Percentiles rank a stretch among this genome's conserved stretches.
phyloP scores from a whole-genome alignment of 2,329 filamentous ascomycete species.

The Colletotrichum sidae region DNA sequence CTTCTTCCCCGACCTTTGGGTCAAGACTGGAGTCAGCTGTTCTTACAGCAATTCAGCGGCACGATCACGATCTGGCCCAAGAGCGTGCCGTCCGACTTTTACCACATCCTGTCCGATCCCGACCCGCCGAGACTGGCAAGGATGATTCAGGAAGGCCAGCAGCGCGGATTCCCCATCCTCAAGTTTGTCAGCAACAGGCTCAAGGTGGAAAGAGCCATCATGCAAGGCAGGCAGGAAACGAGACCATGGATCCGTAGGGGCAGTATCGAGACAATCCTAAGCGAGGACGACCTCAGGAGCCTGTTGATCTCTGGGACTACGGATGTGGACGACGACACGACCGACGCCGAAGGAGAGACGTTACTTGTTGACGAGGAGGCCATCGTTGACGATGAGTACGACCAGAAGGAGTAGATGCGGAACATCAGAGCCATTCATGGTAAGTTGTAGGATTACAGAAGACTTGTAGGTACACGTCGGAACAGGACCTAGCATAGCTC shows the following conservation, averaged over 20 bases:
- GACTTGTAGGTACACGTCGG: neutral
- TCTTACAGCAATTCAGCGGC: slow-evolving; percentile 93
- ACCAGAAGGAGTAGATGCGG: slow-evolving; percentile 1
- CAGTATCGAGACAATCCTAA: slow-evolving; percentile 70
- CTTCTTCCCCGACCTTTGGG: slow-evolving; percentile 89
- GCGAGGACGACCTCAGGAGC: slow-evolving; percentile 68
- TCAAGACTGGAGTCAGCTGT: slow-evolving; percentile 97
- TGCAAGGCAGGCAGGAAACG: slow-evolving; percentile 67
- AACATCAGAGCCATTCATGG: slow-evolving; percentile 1
- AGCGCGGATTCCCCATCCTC: slow-evolving; percentile 89
- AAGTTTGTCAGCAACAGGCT: slow-evolving; percentile 91
- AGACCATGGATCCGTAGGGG: slow-evolving; percentile 59
- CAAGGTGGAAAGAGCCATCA: slow-evolving; percentile 80
- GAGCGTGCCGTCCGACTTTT: slow-evolving; percentile 81
- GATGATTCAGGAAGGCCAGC: slow-evolving; percentile 92
- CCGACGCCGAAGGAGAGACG: slow-evolving; percentile 43
- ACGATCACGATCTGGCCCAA: slow-evolving; percentile 98
- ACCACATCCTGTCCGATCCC: slow-evolving; percentile 87
- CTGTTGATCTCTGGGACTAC: slow-evolving; percentile 50
- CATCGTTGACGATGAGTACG: slow-evolving; percentile 29
- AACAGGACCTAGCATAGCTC: neutral
- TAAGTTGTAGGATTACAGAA: neutral
- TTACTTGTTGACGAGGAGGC: slow-evolving; percentile 44
- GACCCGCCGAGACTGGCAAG: slow-evolving; percentile 78
- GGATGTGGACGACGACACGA: slow-evolving; percentile 37